Percentiles rank a stretch among this genome's conserved stretches.
These are phyloP conservation scores for Lobulomyces angularis DNA, from an alignment of 192 early-diverging fungal genomes.

Conservation along the genomic window DNA sequence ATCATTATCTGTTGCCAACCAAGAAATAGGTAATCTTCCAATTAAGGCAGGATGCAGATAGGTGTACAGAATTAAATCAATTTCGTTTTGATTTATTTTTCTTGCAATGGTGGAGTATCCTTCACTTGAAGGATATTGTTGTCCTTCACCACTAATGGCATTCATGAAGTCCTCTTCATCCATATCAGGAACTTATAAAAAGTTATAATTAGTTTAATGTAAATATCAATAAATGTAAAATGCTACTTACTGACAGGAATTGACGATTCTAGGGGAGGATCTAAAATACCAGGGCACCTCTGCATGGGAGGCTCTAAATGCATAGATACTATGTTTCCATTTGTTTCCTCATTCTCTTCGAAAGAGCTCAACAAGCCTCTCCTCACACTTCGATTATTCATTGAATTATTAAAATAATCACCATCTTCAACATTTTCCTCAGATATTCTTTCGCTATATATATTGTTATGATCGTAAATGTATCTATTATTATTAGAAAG, in stretches of 20 bases:
- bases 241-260: slow-evolving; percentile 19
- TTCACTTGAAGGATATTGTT: background rate
- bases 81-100: background rate
- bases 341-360: no score
- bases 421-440: no score
- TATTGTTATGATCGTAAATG: no score
- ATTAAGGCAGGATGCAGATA: slow-evolving; percentile 41
- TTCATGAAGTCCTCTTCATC: slow-evolving; percentile 18
- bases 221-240: no score
- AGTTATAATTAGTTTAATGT: no score
- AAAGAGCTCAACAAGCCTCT: no score
- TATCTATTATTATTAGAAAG: no score
- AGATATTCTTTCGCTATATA: no score
- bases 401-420: no score
- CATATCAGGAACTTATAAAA: slow-evolving; percentile 26
- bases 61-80: slow-evolving; percentile 29
- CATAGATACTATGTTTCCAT: background rate
- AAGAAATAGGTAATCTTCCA: slow-evolving; percentile 31
- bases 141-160: background rate
- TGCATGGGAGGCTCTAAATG: slow-evolving; percentile 38
- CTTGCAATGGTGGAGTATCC: background rate
- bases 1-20: slow-evolving; percentile 14
- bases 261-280: slow-evolving; percentile 21
- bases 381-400: no score
- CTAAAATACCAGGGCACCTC: slow-evolving; percentile 30